Evolutionary conservation across 2,329 filamentous ascomycete genomes (phyloP).

Genomic region (Aspergillus neoniger): DNA sequence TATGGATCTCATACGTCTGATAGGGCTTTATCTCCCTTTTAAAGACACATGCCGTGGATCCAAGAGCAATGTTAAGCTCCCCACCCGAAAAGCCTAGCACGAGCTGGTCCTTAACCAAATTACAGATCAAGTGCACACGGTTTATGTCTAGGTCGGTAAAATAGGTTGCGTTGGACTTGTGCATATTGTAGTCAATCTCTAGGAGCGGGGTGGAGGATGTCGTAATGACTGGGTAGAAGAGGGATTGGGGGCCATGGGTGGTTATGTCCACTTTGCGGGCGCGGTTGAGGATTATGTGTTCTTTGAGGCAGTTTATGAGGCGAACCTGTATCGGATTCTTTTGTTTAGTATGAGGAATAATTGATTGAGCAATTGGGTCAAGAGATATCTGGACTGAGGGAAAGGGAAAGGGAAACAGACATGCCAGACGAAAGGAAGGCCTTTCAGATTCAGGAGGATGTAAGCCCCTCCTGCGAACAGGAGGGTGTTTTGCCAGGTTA

Average conservation of each 20-base stretch:
- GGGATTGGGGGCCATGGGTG: constrained; percentile 2
- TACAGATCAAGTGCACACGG: constrained; percentile 6
- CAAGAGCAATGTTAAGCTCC: constrained; percentile 61
- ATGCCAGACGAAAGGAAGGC: constrained; percentile 14
- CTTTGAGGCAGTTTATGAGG: constrained; percentile 3
- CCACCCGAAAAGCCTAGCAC: constrained; percentile 7
- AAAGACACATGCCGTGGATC: constrained; percentile 68
- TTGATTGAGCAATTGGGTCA: too few species aligned
- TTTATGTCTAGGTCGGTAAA: constrained; percentile 24
- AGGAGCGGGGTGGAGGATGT: constrained; percentile 9
- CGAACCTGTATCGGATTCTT: constrained; percentile 1
- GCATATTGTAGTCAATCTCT: constrained; percentile 24
- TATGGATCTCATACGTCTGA: constrained; percentile 69
- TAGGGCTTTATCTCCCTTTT: constrained; percentile 67
- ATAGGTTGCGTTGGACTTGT: constrained; percentile 25
- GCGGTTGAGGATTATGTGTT: neutral
- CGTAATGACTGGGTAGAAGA: constrained; percentile 10
- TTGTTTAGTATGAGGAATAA: neutral
- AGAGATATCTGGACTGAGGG: neutral
- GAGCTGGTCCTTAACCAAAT: constrained; percentile 6
- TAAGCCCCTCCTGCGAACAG: neutral
- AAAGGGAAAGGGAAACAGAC: neutral
- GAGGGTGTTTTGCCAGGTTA: constrained; percentile 2
- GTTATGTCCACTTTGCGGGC: constrained; percentile 1
- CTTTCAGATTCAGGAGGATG: constrained; percentile 5